phyloP scores from a whole-genome alignment of 208 protist species.

The Leptomonas seymouri region DNA sequence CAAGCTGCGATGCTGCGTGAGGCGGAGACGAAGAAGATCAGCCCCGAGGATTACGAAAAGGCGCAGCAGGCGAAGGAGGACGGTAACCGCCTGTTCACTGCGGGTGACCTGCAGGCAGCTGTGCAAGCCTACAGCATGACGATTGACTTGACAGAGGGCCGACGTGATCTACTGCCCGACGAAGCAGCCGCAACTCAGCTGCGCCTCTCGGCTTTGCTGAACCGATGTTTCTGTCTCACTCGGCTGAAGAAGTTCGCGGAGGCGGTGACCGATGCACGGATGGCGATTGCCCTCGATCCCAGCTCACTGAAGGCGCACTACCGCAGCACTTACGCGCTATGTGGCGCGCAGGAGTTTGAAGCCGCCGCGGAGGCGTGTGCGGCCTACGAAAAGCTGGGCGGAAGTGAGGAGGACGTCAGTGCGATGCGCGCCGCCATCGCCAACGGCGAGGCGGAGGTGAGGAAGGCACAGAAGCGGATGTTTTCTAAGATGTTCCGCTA shows the following conservation, averaged over 20 bases:
- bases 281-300: slow-evolving; percentile 42
- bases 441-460: slow-evolving; percentile 27
- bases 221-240: slow-evolving; percentile 61
- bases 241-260: slow-evolving; percentile 39
- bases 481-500: slow-evolving; percentile 77
- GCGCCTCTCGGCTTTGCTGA: slow-evolving; percentile 60
- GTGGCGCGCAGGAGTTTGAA: slow-evolving; percentile 54
- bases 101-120: slow-evolving; percentile 49
- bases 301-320: slow-evolving; percentile 65
- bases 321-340: slow-evolving; percentile 59
- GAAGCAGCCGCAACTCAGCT: slow-evolving; percentile 54
- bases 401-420: slow-evolving; percentile 40
- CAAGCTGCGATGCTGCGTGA: slow-evolving; percentile 57
- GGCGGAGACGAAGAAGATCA: slow-evolving; percentile 69
- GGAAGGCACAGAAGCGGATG: slow-evolving; percentile 52
- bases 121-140: slow-evolving; percentile 61
- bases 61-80: slow-evolving; percentile 61
- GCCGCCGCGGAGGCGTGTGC: slow-evolving; percentile 39
- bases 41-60: slow-evolving; percentile 55
- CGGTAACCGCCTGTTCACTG: slow-evolving; percentile 60
- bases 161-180: slow-evolving; percentile 68
- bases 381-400: slow-evolving; percentile 39
- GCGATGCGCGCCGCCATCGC: slow-evolving; percentile 42
- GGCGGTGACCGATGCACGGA: slow-evolving; percentile 46
- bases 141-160: slow-evolving; percentile 66